A percentile compares a stretch with the other conserved stretches of the same genome.
Conservation (phyloP, 768 basidiomycete genomes). For the Kwoniella dejecticola region DNA sequence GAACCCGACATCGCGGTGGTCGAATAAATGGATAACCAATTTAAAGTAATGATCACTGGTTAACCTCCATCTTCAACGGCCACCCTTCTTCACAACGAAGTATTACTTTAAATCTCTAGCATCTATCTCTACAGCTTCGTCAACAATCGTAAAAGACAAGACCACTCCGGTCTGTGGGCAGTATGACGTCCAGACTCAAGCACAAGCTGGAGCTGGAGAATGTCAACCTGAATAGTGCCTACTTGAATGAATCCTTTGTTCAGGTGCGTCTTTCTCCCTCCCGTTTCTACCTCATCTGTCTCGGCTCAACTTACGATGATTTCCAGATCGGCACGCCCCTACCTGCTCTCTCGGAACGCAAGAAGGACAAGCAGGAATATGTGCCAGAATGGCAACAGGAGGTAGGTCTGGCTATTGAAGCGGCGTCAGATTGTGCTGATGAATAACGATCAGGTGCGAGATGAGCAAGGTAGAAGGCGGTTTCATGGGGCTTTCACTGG, state of each 20-base stretch:
- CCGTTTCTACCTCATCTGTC: no score
- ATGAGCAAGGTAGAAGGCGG: slow-evolving; percentile 87
- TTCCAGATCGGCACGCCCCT: slow-evolving; percentile 86
- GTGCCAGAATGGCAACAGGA: slow-evolving; percentile 99
- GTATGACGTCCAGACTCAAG: slow-evolving; percentile 65
- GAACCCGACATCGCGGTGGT: no score
- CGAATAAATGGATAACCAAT: no score
- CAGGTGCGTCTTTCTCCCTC: slow-evolving; percentile 60
- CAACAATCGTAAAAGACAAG: no score
- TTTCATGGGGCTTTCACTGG: slow-evolving; percentile 99
- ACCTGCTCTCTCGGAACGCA: slow-evolving; percentile 77
- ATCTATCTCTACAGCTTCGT: no score
- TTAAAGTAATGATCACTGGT: no score
- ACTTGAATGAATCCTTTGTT: slow-evolving; percentile 81
- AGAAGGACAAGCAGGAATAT: slow-evolving; percentile 90
- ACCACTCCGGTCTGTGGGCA: slow-evolving; percentile 1
- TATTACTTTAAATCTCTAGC: background rate
- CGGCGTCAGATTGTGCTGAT: no score
- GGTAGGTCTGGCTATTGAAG: slow-evolving; percentile 61
- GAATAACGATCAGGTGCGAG: slow-evolving; percentile 66
- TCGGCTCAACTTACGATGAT: background rate
- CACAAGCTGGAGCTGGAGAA: slow-evolving; percentile 76
- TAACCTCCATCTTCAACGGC: slow-evolving; percentile 6
- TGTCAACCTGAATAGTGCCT: slow-evolving; percentile 62
- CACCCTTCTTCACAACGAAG: background rate